Evolutionary conservation across 2,329 filamentous ascomycete species (phyloP), one percentile per base, ranked within the genome.

Genomic region (Alternaria rosae): DNA sequence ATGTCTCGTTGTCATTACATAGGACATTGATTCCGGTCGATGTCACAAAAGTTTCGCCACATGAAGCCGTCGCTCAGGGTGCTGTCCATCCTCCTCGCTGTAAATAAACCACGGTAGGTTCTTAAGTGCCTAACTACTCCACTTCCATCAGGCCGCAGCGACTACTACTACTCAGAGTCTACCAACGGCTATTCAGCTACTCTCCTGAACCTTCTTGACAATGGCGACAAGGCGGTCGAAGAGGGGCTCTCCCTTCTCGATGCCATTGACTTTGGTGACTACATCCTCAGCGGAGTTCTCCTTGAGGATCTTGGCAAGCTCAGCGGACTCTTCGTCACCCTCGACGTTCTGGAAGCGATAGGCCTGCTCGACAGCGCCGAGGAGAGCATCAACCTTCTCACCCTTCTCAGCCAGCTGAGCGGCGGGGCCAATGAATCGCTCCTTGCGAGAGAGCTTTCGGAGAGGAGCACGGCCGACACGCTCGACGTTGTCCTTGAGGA

Each of bases 301-400:
- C 64, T 91, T 88, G 83, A 99, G 91, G 76, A 96, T 93, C 84
- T 92, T 89, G 74, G 92, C 92, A 11, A 99, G 86, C 81, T 97
- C 90, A 69, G 83, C 85, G 67, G 92, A 96, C 87, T 98, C 95
- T 0, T 96, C 92, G 67, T 99, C 95, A 12, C 89, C 93, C 71
- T 94, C 88, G 58, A 97, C 91, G 73, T 97, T 92, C 84, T 97
- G 94, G 89, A 98, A 99, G 66, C 91, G 92, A 79, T 99, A 90
- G 7, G 92, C 90, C 89, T 94, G 93, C 85, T 98, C 94, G 47
- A 95, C 88, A 20, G 92, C 92, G 61, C 90, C 91, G 55, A 98
- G 84, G 28, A 99, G 86, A 55, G 87, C 89, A 60, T 89, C 86
- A 78, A 90, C 91, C 71, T 88, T 86, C 81, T 92, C 85, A 61